Conservation (phyloP, 2,329 filamentous ascomycete species). For the Apiospora arundinis region DNA sequence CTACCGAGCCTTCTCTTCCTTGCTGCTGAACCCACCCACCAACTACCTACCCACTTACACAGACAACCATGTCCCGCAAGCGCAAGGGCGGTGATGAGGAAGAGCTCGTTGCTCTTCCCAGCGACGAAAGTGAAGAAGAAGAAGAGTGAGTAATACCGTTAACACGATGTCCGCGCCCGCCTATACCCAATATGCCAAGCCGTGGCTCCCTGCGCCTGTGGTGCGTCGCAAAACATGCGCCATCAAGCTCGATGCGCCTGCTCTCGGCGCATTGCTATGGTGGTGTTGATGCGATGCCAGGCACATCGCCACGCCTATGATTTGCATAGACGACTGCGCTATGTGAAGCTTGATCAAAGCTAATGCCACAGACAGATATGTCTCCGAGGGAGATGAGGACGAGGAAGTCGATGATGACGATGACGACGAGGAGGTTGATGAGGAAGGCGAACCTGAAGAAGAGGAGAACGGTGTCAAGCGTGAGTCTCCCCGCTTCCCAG, state of each 20-base stretch:
- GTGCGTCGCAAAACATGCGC: constrained; percentile 10
- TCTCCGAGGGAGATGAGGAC: constrained; percentile 41
- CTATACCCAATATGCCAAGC: background rate
- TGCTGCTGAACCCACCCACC: background rate
- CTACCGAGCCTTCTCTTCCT: background rate
- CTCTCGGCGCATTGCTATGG: background rate
- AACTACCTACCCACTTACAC: constrained; percentile 20
- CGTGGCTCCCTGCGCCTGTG: background rate
- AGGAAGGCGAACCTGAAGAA: constrained; percentile 36
- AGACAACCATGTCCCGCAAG: constrained; percentile 40
- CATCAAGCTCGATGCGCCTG: constrained; percentile 3
- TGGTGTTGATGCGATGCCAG: constrained; percentile 12
- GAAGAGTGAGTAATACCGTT: constrained; percentile 40
- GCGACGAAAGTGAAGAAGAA: constrained; percentile 44
- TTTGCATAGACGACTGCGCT: background rate
- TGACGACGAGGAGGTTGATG: constrained; percentile 36
- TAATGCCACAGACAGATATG: constrained; percentile 31
- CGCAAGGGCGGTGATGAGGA: constrained; percentile 42
- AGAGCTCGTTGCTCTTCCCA: constrained; percentile 43
- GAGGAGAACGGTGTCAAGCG: constrained; percentile 40
- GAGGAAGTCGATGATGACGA: constrained; percentile 40
- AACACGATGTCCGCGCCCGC: background rate
- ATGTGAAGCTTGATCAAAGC: constrained; percentile 22
- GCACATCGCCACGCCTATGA: background rate
- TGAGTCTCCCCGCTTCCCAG: constrained; percentile 29